These are phyloP conservation scores for Suillus luteus DNA, from an alignment of 768 basidiomycete species.

Conservation along the genomic window DNA sequence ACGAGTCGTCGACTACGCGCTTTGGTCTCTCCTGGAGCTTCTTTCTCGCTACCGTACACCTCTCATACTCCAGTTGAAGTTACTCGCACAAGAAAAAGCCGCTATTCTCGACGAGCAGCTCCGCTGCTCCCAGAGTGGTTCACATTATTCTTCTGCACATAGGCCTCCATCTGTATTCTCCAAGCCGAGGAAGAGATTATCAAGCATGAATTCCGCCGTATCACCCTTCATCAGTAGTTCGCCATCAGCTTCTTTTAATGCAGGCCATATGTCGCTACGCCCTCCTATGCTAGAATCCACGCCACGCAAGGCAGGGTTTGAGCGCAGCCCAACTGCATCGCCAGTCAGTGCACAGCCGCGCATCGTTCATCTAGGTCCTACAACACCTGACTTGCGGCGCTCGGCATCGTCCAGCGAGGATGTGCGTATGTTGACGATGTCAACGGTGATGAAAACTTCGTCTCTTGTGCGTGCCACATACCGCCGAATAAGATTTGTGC, in stretches of 20 bases:
- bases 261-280: conserved; percentile 2
- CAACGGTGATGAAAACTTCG: conserved; percentile 50
- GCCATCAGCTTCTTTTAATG: neutral
- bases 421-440: conserved; percentile 26
- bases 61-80: conserved; percentile 63
- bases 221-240: conserved; percentile 50
- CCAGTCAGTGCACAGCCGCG: conserved; percentile 43
- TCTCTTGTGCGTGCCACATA: conserved; percentile 60
- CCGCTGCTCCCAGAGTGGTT: conserved; percentile 29
- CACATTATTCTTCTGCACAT: conserved; percentile 37
- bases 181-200: conserved; percentile 52
- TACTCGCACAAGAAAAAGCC: conserved; percentile 66
- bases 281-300: conserved; percentile 38
- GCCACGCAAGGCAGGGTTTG: conserved; percentile 42
- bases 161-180: conserved; percentile 57
- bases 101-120: conserved; percentile 55
- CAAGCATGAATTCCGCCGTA: conserved; percentile 31
- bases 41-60: conserved; percentile 64
- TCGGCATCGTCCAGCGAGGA: conserved; percentile 9
- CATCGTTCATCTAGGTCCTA: conserved; percentile 65
- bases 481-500: conserved; percentile 60
- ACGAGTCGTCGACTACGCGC: conserved; percentile 65
- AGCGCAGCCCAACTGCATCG: conserved; percentile 41
- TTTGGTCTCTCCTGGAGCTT: conserved; percentile 74
- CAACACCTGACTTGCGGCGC: conserved; percentile 26